Conservation (phyloP, 2,329 filamentous ascomycete genomes). For the Trichoderma koningiopsis region DNA sequence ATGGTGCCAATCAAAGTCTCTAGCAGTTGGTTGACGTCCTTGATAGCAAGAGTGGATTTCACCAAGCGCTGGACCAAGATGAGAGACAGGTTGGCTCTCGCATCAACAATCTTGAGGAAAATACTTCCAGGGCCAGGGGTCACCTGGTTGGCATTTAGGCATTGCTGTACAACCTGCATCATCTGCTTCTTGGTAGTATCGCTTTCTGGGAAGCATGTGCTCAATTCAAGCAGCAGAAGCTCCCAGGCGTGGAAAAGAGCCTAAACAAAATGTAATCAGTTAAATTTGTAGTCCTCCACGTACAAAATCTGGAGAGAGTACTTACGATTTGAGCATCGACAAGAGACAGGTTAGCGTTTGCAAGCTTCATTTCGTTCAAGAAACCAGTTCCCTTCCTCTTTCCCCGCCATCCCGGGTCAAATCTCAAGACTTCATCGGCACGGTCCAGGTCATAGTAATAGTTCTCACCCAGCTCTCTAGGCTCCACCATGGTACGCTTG, state of each 20-base stretch:
- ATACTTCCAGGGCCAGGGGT: constrained; percentile 74
- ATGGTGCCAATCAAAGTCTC: constrained; percentile 55
- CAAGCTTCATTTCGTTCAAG: constrained; percentile 76
- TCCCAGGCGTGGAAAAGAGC: constrained; percentile 88
- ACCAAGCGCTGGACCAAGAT: constrained; percentile 80
- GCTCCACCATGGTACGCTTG: constrained; percentile 71
- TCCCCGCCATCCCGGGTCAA: constrained; percentile 77
- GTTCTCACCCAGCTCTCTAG: constrained; percentile 67
- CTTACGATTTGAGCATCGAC: constrained; percentile 88
- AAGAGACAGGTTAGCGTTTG: constrained; percentile 87
- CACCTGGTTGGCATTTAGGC: constrained; percentile 75
- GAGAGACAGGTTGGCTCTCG: constrained; percentile 78
- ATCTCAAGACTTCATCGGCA: constrained; percentile 73
- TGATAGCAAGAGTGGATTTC: constrained; percentile 53
- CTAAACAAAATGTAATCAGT: constrained; percentile 43
- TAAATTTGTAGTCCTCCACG: not conserved
- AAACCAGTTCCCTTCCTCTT: constrained; percentile 70
- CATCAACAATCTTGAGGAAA: constrained; percentile 76
- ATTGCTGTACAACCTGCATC: constrained; percentile 73
- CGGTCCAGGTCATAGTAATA: constrained; percentile 85
- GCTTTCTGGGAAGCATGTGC: constrained; percentile 59
- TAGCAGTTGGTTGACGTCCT: constrained; percentile 56
- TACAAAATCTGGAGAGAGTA: not conserved
- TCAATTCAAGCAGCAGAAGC: constrained; percentile 80
- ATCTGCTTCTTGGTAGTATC: constrained; percentile 67